These are phyloP conservation scores for Macrocystidia cucumis DNA, from an alignment of 1,284 basidiomycete species.

Conservation along the genomic window DNA sequence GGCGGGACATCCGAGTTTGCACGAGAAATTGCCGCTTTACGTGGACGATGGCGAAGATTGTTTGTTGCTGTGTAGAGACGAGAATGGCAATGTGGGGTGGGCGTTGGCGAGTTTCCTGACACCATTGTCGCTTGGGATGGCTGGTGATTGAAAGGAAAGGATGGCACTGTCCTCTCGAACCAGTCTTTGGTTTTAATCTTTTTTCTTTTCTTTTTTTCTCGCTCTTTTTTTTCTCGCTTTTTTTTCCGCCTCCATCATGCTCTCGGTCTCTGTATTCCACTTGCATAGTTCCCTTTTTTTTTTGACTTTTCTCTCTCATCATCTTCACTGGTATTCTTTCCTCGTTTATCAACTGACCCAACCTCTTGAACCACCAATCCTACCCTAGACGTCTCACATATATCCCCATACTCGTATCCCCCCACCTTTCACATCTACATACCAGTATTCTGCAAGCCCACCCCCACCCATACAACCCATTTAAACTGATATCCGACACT, in stretches of 20 bases:
- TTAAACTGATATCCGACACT: too few species aligned
- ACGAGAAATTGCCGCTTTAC: slow-evolving; percentile 61
- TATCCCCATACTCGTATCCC: too few species aligned
- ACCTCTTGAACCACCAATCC: too few species aligned
- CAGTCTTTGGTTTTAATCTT: not conserved
- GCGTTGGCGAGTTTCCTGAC: slow-evolving; percentile 72
- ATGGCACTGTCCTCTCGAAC: not conserved
- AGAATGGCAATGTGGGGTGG: slow-evolving; percentile 58
- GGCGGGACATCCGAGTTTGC: slow-evolving; percentile 66
- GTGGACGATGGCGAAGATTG: slow-evolving; percentile 79
- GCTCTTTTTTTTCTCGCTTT: not conserved
- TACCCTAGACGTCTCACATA: too few species aligned
- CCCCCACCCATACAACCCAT: too few species aligned
- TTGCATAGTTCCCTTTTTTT: too few species aligned
- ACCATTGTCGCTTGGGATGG: slow-evolving; percentile 30
- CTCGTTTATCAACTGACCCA: too few species aligned
- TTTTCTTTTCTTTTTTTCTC: not conserved
- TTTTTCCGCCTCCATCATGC: not conserved
- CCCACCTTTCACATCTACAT: too few species aligned
- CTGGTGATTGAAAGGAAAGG: not conserved
- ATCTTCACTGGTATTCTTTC: too few species aligned
- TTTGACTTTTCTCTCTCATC: too few species aligned
- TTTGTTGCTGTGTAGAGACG: slow-evolving; percentile 54
- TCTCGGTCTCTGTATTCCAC: not conserved
- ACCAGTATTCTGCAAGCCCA: too few species aligned